Conservation (phyloP, 1,139 yeast species). For the Suhomyces coccinellae region DNA sequence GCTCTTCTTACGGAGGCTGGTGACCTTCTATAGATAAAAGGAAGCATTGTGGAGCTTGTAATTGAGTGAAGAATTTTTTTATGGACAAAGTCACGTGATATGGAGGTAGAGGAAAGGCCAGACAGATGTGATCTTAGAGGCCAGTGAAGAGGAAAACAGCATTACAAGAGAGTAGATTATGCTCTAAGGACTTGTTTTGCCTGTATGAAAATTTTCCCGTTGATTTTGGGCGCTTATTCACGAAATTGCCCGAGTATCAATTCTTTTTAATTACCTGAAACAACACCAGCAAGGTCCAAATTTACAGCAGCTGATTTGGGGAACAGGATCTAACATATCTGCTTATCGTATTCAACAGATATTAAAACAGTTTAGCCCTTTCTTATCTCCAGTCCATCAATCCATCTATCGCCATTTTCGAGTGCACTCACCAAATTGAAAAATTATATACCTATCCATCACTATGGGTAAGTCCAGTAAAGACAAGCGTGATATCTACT, state of each 20-base stretch:
- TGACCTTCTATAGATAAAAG: slow-evolving; percentile 6
- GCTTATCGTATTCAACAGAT: not conserved
- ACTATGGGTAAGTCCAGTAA: slow-evolving; percentile 92
- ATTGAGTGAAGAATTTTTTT: slow-evolving; percentile 6
- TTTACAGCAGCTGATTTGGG: too few species aligned
- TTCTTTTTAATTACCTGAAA: too few species aligned
- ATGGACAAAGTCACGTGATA: slow-evolving; percentile 3
- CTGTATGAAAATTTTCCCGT: too few species aligned
- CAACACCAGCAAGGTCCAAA: too few species aligned
- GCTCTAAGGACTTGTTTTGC: too few species aligned
- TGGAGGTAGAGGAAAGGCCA: not conserved
- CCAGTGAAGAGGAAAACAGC: not conserved
- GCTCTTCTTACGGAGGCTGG: slow-evolving; percentile 7
- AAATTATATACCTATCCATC: slow-evolving; percentile 2
- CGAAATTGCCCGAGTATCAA: too few species aligned
- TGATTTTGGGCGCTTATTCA: too few species aligned
- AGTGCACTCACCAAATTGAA: slow-evolving; percentile 9
- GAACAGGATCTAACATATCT: too few species aligned
- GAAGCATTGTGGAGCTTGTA: slow-evolving; percentile 3
- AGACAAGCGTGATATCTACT: slow-evolving; percentile 90
- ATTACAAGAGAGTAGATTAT: not conserved
- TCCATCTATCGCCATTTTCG: not conserved
- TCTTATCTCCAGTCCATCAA: not conserved
- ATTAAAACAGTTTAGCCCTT: not conserved
- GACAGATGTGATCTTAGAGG: not conserved